Percentiles rank a stretch among this genome's conserved stretches.
These are phyloP conservation scores for Pseudogymnoascus sp. DNA, from an alignment of 2,329 filamentous ascomycete species.

Conservation along the genomic window DNA sequence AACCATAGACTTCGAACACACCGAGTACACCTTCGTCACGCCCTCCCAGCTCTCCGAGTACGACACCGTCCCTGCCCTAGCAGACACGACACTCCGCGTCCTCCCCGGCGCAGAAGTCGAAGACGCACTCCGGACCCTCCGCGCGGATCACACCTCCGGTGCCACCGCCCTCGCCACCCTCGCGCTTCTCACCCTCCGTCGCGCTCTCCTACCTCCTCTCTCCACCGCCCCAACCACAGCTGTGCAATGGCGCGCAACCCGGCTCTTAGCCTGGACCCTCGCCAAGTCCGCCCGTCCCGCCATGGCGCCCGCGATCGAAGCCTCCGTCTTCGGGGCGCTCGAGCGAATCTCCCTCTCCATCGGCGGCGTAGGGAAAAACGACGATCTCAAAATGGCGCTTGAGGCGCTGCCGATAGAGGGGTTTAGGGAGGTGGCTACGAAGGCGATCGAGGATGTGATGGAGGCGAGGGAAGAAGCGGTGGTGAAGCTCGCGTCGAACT, in stretches of 20 bases:
- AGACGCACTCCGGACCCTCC: slow-evolving; percentile 41
- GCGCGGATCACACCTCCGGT: slow-evolving; percentile 49
- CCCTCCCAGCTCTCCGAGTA: slow-evolving; percentile 40
- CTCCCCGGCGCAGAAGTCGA: slow-evolving; percentile 39
- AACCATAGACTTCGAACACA: slow-evolving; percentile 54
- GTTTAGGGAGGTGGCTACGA: slow-evolving; percentile 11
- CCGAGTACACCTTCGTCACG: slow-evolving; percentile 46
- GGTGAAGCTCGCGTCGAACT: slow-evolving; percentile 17
- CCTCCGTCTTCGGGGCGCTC: slow-evolving; percentile 40
- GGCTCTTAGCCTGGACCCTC: slow-evolving; percentile 53
- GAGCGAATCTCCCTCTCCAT: slow-evolving; percentile 11
- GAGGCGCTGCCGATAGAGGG: not conserved
- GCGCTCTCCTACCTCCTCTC: slow-evolving; percentile 34
- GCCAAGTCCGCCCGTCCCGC: slow-evolving; percentile 58
- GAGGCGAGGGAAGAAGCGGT: not conserved
- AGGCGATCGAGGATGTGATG: slow-evolving; percentile 21
- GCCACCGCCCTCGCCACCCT: slow-evolving; percentile 49
- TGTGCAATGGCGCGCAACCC: slow-evolving; percentile 48
- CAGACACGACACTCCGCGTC: slow-evolving; percentile 49
- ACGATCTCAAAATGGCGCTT: not conserved
- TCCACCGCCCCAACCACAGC: slow-evolving; percentile 23
- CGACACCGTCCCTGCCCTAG: slow-evolving; percentile 48
- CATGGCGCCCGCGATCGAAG: slow-evolving; percentile 55
- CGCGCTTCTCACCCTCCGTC: slow-evolving; percentile 42
- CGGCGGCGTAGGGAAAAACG: not conserved